Base-by-base conservation (phyloP, 495 filamentous ascomycete species). In the Viridothelium virens region DNA sequence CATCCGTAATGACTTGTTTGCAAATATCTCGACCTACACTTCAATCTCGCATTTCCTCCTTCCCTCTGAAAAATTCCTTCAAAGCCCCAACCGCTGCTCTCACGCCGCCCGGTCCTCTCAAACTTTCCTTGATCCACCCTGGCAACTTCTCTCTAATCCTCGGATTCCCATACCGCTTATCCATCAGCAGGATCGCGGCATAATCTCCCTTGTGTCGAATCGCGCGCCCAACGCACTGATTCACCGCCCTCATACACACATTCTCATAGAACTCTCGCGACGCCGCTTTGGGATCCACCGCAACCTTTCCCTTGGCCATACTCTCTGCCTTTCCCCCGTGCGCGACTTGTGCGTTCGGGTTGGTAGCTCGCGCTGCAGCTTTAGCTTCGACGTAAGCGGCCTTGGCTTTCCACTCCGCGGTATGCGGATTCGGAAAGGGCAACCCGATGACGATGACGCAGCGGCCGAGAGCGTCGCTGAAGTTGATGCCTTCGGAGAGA, bases 401-500 rank as follows among this genome's bases (percentile, higher is more conserved):
- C 71, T 93, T 91, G 0, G 94, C 91, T 70, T 90, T 89, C 94
- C 94, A 97, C 70, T 96, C 89, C 12, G 91, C 87, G 10, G 88
- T 91, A 72, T 89, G 84, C 64, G 90, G 88, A 70, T 98, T 98
- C 3, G 94, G 93, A 74, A 94, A 98, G 1, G 94, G 94, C 0
- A 97, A 79, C 2, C 94, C 94, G 53, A 97, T 84, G 56, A 97
- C 88, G 6, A 96, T 74, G 46, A 98, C 91, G 59, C 89, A 92
- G 47, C 94, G 86, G 3, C 94, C 94, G 11, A 98, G 85, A 14
- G 83, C 82, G 74, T 98, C 94, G 14, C 91, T 92, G 80, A 98
- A 98, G 76, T 98, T 98, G 79, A 98, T 97, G 65, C 94, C 94
- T 77, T 98, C 94, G 63, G 89, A 93, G 77, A 98, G 84, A 69